Base-by-base conservation (phyloP, 176 grass and related monocot species). In the Musa schizocarpa region DNA sequence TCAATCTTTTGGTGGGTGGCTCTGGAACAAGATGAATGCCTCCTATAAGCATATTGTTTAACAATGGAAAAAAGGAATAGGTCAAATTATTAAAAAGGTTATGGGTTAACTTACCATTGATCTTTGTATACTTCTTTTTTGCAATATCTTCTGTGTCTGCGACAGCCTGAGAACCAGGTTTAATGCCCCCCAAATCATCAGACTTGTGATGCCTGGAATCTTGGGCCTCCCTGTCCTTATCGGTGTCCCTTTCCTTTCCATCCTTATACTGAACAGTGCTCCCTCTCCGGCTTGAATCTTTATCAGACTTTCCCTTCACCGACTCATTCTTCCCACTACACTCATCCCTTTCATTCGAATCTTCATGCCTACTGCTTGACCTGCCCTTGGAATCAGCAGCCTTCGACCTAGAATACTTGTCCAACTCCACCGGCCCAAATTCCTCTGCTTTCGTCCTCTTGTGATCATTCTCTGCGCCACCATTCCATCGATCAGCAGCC, bases 401-500 rank as follows among this genome's bases (percentile, higher is more conserved):
- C 81, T 85, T 92, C n/a, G 87, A 84, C 82, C 85, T 98, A 9
- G 73, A 52, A 54, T 27, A 74, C 69, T 94, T 92, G 19, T 86
- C 90, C 19, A 79, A 61, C 49, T 43, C 34, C 34, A 83, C 79
- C 14, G 82, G 83, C 54, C 88, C 88, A 80, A 83, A 82, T 11
- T 81, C 79, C 25, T 99, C 96, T 5, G 73, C 75, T 79, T 88
- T 99, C 4, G 84, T 84, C 84, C 82, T 85, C 76, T 98, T 98
- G 49, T 87, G 54, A 71, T 87, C 75, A 74, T 99, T 77, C 25
- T 86, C 88, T 19, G 82, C 87, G 1, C 90, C 87, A 43, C 91
- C 90, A 71, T 82, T 93, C 94, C 94, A 98, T 13, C 94, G 80
- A 85, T 98, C 90, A 77, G 76, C 79, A 22, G 83, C 89, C 76